Evolutionary conservation across 352 stramenopile genomes (phyloP).

Genomic region (Pythium utonaiense): DNA sequence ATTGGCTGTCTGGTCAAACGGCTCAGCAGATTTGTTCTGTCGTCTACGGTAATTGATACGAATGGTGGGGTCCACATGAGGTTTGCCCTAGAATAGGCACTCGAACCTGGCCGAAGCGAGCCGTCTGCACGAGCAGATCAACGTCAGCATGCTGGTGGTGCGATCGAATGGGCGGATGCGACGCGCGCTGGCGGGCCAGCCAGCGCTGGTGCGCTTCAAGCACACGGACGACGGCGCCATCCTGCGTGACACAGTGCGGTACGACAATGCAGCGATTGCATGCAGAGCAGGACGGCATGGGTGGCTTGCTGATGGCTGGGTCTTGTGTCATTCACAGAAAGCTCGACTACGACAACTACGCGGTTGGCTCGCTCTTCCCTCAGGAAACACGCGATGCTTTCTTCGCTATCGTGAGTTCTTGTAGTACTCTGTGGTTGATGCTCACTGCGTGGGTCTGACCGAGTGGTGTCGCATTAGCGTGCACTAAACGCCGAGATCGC

Average conservation of each 20-base stretch:
- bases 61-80: slow-evolving; percentile 16
- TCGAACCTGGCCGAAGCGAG: slow-evolving; percentile 4
- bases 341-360: slow-evolving; percentile 83
- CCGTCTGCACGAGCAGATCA: not conserved
- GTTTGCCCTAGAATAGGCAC: slow-evolving; percentile 17
- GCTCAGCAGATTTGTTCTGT: slow-evolving; percentile 29
- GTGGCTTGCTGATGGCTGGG: not conserved
- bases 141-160: slow-evolving; percentile 29
- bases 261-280: not conserved
- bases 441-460: not conserved
- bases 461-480: slow-evolving; percentile 34
- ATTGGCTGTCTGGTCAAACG: slow-evolving; percentile 20
- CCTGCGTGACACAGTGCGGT: slow-evolving; percentile 49
- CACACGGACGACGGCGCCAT: slow-evolving; percentile 29
- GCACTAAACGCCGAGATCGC: slow-evolving; percentile 90
- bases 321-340: slow-evolving; percentile 37
- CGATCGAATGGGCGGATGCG: slow-evolving; percentile 12
- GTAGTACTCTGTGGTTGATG: not conserved
- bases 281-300: not conserved
- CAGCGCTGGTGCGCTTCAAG: slow-evolving; percentile 14
- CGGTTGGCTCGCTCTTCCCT: slow-evolving; percentile 69
- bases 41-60: slow-evolving; percentile 11
- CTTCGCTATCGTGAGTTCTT: slow-evolving; percentile 66
- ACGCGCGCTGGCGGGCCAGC: not conserved
- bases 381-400: slow-evolving; percentile 56